A percentile compares a stretch with the other conserved stretches of the same genome.
phyloP scores from a whole-genome alignment of 2,329 filamentous ascomycete genomes.

The Chaetomiaceae sp. region DNA sequence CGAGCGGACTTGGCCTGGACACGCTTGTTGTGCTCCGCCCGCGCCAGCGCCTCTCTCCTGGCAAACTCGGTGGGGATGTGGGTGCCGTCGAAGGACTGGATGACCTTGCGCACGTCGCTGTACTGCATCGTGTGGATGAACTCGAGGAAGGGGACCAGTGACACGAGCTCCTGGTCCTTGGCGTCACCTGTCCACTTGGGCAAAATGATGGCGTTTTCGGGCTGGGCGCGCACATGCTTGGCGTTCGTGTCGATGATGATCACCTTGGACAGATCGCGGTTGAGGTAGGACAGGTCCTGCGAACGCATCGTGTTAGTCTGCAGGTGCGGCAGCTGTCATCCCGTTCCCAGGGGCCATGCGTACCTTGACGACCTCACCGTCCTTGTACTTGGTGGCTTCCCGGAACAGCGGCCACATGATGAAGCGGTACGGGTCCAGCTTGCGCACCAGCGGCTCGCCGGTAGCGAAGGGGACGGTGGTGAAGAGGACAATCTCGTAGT shows the following conservation, averaged over 20 bases:
- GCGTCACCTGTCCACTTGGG: slow-evolving; percentile 83
- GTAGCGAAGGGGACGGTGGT: slow-evolving; percentile 79
- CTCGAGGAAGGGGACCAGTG: slow-evolving; percentile 92
- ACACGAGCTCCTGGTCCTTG: slow-evolving; percentile 78
- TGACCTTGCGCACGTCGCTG: slow-evolving; percentile 74
- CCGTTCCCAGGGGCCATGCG: no score
- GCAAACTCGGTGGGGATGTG: slow-evolving; percentile 89
- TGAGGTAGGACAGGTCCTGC: slow-evolving; percentile 93
- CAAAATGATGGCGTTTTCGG: slow-evolving; percentile 92
- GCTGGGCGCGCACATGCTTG: slow-evolving; percentile 77
- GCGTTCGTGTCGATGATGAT: slow-evolving; percentile 88
- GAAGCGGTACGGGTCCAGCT: slow-evolving; percentile 90
- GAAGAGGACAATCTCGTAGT: slow-evolving; percentile 96
- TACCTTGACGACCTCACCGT: slow-evolving; percentile 96
- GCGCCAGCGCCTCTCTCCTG: slow-evolving; percentile 75
- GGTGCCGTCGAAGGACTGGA: slow-evolving; percentile 84
- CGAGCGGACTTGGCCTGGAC: slow-evolving; percentile 58
- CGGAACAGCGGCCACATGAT: slow-evolving; percentile 93
- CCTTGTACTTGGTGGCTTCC: slow-evolving; percentile 94
- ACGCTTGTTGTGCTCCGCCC: slow-evolving; percentile 77
- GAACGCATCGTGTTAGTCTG: not conserved
- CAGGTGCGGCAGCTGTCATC: not conserved
- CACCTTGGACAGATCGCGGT: slow-evolving; percentile 90
- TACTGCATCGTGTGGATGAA: slow-evolving; percentile 94
- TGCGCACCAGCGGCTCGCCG: slow-evolving; percentile 82